Conservation (phyloP, 306 rosid genomes). For the Vicia sativa region DNA sequence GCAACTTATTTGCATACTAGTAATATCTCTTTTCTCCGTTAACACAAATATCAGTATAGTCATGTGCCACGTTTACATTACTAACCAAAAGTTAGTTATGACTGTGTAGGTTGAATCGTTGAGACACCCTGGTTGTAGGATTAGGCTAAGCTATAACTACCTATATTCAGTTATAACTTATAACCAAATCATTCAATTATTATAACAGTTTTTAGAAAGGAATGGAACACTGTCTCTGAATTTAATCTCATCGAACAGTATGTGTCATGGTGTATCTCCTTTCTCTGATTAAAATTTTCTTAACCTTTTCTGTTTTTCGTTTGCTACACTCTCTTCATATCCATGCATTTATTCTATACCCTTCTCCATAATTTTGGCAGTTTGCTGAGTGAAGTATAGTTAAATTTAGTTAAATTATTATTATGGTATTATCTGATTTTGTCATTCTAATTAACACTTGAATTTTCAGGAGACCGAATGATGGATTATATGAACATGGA, state of each 20-base stretch:
- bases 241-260: too few species aligned
- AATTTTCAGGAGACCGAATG: constrained; percentile 81
- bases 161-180: too few species aligned
- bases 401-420: constrained; percentile 18
- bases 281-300: not conserved
- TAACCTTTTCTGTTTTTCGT: constrained; percentile 2
- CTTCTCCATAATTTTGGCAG: constrained; percentile 3
- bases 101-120: too few species aligned
- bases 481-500: constrained; percentile 99
- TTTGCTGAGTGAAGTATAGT: constrained; percentile 5
- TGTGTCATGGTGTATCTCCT: not conserved
- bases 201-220: too few species aligned
- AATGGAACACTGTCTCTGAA: too few species aligned
- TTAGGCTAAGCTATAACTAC: too few species aligned
- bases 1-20: constrained; percentile 1
- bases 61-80: too few species aligned
- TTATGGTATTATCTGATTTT: constrained; percentile 8
- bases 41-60: not conserved
- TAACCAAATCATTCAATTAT: too few species aligned
- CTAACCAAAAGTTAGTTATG: too few species aligned
- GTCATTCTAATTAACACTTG: constrained; percentile 26
- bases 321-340: not conserved
- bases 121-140: too few species aligned
- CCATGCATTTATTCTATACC: constrained; percentile 7
- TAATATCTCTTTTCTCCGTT: not conserved